Evolutionary conservation across 164 flowering plant genomes (phyloP), one percentile per base, ranked within the genome.

Genomic region (Vitis labrusca): DNA sequence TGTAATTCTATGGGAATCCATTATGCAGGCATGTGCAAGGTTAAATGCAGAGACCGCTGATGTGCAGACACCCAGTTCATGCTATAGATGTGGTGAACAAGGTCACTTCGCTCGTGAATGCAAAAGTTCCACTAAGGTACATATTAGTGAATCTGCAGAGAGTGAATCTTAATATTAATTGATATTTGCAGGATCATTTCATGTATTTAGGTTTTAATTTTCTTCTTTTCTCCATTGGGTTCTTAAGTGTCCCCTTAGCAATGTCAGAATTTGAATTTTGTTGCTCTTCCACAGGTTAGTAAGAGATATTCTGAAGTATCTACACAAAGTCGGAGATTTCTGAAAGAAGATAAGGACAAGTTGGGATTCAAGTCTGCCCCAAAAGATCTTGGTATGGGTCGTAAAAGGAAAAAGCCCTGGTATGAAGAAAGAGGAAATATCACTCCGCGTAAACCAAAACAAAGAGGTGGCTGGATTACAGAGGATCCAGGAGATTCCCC

Each of bases 21-120:
- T 44, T 47, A 15, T 66, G 48, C 77, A 90, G 98, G 91, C 81
- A 58, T 94, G 97, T 62, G 65, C 78, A 61, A 87, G 82, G 29
- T 53, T 52, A 29, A 78, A 68, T 48, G 83, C 83, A 64, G 90
- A 88, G 73, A 73, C 72, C 30, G 29, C 69, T 65, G 81, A 74
- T 65, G 50, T 61, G 1, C 76, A 19, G 23, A 59, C 87, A 65
- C 71, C 83, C 47, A 81, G 77, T 71, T 57, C 50, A 19, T 19
- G 59, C 51, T 19, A 61, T 16, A 61, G 50, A 30, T 67, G 61
- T n/a, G 64, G 67, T 0, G 32, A 50, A 50, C 27, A 19, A 64
- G 67, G 57, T 8, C 67, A 64, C 19, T 64, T 64, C 17, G 67
- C 67, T 7, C 67, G 57, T 9, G 52, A 48, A 44, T 63, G 65